These are phyloP conservation scores for Paramecium primaurelia DNA, from an alignment of 73 alveolate species.

Conservation along the genomic window DNA sequence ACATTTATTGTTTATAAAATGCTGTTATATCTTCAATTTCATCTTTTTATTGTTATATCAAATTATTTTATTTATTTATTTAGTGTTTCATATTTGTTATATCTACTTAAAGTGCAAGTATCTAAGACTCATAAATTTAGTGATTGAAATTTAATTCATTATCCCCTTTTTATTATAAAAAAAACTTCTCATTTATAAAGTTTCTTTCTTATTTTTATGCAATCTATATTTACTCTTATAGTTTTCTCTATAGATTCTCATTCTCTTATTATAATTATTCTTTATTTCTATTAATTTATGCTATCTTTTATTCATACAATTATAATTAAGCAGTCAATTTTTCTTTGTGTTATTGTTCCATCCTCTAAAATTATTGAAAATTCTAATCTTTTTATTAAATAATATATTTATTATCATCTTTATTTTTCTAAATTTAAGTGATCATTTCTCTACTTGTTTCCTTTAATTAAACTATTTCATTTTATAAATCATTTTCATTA, in stretches of 20 bases:
- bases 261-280: not conserved
- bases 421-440: too few relatives aligned
- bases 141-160: not conserved
- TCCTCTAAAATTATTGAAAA: not conserved
- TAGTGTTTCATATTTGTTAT: not conserved
- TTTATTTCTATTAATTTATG: not conserved
- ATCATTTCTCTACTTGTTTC: too few relatives aligned
- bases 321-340: not conserved
- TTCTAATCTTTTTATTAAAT: not conserved
- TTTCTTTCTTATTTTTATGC: not conserved
- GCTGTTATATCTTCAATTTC: not conserved
- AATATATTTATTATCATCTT: not conserved
- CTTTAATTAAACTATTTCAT: not conserved
- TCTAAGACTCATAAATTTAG: not conserved
- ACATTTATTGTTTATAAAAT: not conserved
- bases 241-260: not conserved
- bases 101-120: not conserved
- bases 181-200: not conserved
- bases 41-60: not conserved
- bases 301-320: not conserved
- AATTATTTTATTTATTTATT: too few relatives aligned
- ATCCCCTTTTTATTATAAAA: not conserved
- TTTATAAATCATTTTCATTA: not conserved
- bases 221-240: not conserved
- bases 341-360: not conserved